These are phyloP conservation scores for Thielaviopsis ethacetica DNA, from an alignment of 2,329 filamentous ascomycete genomes.

Conservation along the genomic window DNA sequence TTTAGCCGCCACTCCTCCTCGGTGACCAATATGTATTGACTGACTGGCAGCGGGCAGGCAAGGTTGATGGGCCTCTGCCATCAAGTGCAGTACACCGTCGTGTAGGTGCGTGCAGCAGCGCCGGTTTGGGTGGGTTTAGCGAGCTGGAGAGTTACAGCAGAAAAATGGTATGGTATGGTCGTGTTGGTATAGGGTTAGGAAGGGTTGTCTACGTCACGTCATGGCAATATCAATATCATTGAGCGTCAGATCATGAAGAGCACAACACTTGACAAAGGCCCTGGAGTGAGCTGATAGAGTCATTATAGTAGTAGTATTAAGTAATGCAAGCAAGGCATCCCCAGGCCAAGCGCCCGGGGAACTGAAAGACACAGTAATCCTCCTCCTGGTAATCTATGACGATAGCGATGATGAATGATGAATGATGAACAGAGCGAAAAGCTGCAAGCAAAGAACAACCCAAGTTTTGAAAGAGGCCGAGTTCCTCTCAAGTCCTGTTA, in stretches of 20 bases:
- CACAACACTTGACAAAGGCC: neutral
- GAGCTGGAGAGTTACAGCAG: too few relatives aligned
- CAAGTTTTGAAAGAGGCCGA: neutral
- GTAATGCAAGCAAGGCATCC: neutral
- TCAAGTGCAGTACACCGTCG: too few relatives aligned
- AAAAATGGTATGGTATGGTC: too few relatives aligned
- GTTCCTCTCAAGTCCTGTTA: neutral
- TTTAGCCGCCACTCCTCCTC: too few relatives aligned
- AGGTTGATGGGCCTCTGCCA: too few relatives aligned
- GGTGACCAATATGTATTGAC: too few relatives aligned
- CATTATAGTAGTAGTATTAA: neutral
- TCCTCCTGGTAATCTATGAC: neutral
- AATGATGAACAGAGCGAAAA: neutral
- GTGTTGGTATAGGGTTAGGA: too few relatives aligned
- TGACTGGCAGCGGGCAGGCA: too few relatives aligned
- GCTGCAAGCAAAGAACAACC: neutral
- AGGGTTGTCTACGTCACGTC: too few relatives aligned
- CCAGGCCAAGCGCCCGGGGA: neutral
- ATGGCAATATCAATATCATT: neutral
- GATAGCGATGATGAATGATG: neutral
- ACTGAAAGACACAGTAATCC: neutral
- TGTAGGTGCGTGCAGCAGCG: too few relatives aligned
- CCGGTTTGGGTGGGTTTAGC: too few relatives aligned
- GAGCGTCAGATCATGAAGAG: neutral
- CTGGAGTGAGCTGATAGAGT: neutral